Evolutionary conservation across 371 early-diverging fungal species (phyloP).

Genomic region (Apophysomyces sp.): DNA sequence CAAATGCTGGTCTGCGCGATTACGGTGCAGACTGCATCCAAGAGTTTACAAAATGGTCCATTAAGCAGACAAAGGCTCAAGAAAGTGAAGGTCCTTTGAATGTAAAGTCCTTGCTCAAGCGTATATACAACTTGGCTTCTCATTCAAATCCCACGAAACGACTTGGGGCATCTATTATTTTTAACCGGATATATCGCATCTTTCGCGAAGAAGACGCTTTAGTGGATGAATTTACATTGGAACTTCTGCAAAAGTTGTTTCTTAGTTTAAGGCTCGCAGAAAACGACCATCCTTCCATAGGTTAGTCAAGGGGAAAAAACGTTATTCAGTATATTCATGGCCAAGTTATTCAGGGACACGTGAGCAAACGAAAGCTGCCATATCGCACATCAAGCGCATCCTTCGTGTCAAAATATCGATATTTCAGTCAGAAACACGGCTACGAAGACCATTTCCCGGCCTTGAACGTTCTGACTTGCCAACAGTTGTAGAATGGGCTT

Average conservation of each 20-base stretch:
- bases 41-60: conserved; percentile 76
- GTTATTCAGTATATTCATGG: background rate
- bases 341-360: conserved; percentile 40
- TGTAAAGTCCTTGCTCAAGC: conserved; percentile 66
- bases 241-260: conserved; percentile 69
- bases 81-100: conserved; percentile 55
- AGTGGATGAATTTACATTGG: conserved; percentile 66
- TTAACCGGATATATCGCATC: conserved; percentile 70
- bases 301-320: conserved; percentile 6
- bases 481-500: conserved; percentile 58
- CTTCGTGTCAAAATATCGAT: conserved; percentile 42
- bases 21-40: conserved; percentile 74
- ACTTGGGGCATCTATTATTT: conserved; percentile 68
- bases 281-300: conserved; percentile 62
- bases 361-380: conserved; percentile 53
- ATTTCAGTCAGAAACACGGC: conserved; percentile 39
- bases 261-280: conserved; percentile 63
- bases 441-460: conserved; percentile 54
- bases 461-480: conserved; percentile 41
- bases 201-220: conserved; percentile 64
- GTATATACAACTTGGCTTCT: conserved; percentile 62
- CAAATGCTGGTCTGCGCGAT: conserved; percentile 64
- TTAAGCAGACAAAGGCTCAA: conserved; percentile 62
- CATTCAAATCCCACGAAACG: conserved; percentile 67
- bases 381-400: conserved; percentile 63